Conservation (phyloP, 345 rosid species). For the Heritiera littoralis region DNA sequence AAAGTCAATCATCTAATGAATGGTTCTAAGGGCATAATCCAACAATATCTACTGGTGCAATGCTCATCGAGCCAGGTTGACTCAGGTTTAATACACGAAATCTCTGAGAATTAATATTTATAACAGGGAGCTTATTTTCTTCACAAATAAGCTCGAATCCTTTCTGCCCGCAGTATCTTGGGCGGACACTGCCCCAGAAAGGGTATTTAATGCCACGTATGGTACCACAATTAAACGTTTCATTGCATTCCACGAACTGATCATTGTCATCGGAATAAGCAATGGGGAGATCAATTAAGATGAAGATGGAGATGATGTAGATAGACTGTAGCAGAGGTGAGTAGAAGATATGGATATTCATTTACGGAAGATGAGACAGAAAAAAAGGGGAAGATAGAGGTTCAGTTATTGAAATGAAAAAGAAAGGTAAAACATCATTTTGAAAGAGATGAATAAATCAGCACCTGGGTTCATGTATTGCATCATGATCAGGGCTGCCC, state of each 20-base stretch:
- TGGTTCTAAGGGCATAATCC: too few relatives aligned
- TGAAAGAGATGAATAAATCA: too few relatives aligned
- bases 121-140: neutral
- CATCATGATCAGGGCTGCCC: too few relatives aligned
- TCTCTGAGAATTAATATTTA: neutral
- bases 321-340: neutral
- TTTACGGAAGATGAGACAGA: neutral
- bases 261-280: slow-evolving; percentile 24
- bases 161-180: slow-evolving; percentile 35
- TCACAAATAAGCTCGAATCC: slow-evolving; percentile 40
- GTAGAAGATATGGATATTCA: slow-evolving; percentile 17
- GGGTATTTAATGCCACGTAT: slow-evolving; percentile 37
- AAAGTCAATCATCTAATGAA: too few relatives aligned
- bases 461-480: too few relatives aligned
- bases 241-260: slow-evolving; percentile 33
- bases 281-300: slow-evolving; percentile 28
- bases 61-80: neutral
- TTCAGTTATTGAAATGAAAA: neutral
- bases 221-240: slow-evolving; percentile 37
- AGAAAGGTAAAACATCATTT: neutral
- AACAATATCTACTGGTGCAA: slow-evolving; percentile 27
- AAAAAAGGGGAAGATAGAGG: neutral
- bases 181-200: slow-evolving; percentile 45
- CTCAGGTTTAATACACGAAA: slow-evolving; percentile 14
- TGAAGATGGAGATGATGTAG: slow-evolving; percentile 20